Conservation (phyloP, 106 monocot species). For the Dactylorhiza incarnata region DNA sequence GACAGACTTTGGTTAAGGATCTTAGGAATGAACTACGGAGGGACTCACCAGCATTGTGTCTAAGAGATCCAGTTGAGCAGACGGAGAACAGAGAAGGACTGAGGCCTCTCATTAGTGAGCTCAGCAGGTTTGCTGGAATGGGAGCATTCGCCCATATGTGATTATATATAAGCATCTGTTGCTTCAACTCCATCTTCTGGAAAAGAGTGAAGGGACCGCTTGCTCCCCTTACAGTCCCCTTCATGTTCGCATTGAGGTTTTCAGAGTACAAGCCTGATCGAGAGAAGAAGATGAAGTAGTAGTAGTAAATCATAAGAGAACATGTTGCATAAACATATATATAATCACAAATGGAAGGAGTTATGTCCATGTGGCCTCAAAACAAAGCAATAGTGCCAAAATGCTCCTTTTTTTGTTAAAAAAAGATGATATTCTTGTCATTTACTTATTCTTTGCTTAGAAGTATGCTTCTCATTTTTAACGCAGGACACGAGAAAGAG, state of each 20-base stretch:
- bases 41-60: constrained; percentile 6
- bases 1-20: neutral
- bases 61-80: neutral
- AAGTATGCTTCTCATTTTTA: constrained; percentile 3
- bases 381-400: neutral
- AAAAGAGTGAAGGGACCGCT: constrained; percentile 8
- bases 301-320: neutral
- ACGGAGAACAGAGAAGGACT: constrained; percentile 1
- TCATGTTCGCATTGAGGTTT: constrained; percentile 4
- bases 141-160: constrained; percentile 5
- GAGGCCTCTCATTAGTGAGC: constrained; percentile 8
- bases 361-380: constrained; percentile 2
- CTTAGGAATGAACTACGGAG: neutral
- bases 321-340: neutral
- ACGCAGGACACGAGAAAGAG: neutral
- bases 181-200: constrained; percentile 7
- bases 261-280: neutral
- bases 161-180: constrained; percentile 7
- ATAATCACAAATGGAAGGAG: neutral
- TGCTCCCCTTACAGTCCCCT: neutral
- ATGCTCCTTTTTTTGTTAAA: constrained; percentile 1
- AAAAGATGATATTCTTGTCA: neutral
- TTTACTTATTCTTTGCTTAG: constrained; percentile 5
- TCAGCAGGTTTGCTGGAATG: constrained; percentile 5
- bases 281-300: neutral